Evolutionary conservation across 768 basidiomycete genomes (phyloP), one percentile per base, ranked within the genome.

Genomic region (Imleria badia): DNA sequence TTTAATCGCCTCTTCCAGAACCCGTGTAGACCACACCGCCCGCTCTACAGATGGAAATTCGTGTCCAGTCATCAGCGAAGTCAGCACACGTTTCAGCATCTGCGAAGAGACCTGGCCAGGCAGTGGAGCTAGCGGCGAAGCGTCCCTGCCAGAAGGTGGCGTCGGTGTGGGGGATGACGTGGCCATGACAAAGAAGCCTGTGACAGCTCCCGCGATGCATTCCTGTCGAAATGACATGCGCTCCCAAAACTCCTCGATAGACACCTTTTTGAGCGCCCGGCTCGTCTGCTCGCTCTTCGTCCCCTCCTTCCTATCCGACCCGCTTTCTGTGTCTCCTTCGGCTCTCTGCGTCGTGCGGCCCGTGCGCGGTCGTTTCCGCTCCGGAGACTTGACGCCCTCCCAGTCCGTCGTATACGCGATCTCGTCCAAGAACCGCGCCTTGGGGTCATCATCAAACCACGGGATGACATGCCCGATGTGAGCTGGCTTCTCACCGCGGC

Each of bases 191-290:
- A 98, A 98, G 75, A 99, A 99, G 0, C 91, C 96, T 3, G 94
- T 98, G 15, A 96, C 82, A 2, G 91, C 89, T 3, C 95, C 94
- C 34, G 86, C 81, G 42, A 89, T 81, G 66, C 96, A 98, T 72
- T 99, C 97, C 67, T 98, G 96, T 26, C 97, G 81, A 71, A 91
- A 96, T 38, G 87, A 92, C 89, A 99, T 94, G 15, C 94, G 82
- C 72, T 97, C 94, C 95, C 96, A 99, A 71, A 95, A 99, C 66
- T 97, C 95, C 38, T 87, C 87, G 36, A 81, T 63, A 0, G 75
- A 72, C 45, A 91, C 86, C 57, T 75, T 80, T 15, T 67, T 74
- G 48, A 91, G 75, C 63, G 86, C 83, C 44, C 81, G 84, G 48
- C 74, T 64, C 30, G 76, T 68, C 36, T 67, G 71, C 41, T 77